Percentiles rank a stretch among this genome's conserved stretches.
Conservation (phyloP, 2,329 filamentous ascomycete genomes). For the Teratosphaeria destructans region DNA sequence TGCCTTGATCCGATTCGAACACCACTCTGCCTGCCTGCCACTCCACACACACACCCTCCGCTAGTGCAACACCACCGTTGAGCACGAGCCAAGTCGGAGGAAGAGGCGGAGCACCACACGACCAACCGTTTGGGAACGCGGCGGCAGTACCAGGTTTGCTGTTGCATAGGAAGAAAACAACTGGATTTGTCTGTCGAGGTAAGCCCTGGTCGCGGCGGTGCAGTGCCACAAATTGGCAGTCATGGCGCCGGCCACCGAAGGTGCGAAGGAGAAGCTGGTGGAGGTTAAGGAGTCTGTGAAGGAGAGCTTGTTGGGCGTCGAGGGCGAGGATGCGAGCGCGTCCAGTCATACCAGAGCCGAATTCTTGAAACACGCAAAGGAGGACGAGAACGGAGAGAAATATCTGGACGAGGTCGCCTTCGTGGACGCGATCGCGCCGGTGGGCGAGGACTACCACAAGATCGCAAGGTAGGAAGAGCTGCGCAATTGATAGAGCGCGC, state of each 20-base stretch:
- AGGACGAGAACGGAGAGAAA: conserved; percentile 66
- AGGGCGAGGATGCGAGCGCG: conserved; percentile 47
- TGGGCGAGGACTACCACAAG: conserved; percentile 89
- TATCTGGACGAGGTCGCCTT: conserved; percentile 82
- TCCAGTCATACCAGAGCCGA: conserved; percentile 61
- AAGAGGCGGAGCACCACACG: not conserved
- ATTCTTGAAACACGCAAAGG: conserved; percentile 66
- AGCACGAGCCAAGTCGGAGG: not conserved
- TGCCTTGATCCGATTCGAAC: not conserved
- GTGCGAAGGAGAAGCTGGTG: conserved; percentile 33
- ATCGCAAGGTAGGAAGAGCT: conserved; percentile 53
- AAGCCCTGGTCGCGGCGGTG: conserved; percentile 9
- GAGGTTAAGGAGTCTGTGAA: not conserved
- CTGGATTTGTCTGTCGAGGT: not conserved
- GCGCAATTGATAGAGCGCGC: not conserved
- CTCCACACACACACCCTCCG: not conserved
- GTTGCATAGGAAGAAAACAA: not conserved
- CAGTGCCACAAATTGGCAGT: conserved; percentile 21
- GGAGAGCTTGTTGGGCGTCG: conserved; percentile 52
- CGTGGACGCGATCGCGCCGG: conserved; percentile 77
- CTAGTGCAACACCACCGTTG: not conserved
- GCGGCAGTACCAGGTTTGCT: not conserved
- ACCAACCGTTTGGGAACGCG: not conserved
- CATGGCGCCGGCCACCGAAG: conserved; percentile 58
- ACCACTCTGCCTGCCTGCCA: not conserved